phyloP scores from a whole-genome alignment of 1,284 basidiomycete genomes.

The Trichosporon ovoides region DNA sequence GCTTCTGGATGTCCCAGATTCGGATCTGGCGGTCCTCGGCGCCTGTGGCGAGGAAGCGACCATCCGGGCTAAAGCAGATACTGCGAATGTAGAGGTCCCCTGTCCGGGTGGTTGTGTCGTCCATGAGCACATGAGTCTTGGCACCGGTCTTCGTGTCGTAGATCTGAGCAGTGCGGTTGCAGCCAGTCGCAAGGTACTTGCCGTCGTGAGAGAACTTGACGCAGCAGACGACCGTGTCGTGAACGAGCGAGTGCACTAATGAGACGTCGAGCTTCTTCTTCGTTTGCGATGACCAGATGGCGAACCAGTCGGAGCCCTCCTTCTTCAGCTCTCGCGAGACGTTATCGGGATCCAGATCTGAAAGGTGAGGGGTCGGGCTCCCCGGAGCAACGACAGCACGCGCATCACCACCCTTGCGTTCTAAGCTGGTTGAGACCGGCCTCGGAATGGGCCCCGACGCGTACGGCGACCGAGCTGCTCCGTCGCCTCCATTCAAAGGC shows the following conservation, averaged over 20 bases:
- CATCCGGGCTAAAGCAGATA: conserved; percentile 78
- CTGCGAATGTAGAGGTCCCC: conserved; percentile 78
- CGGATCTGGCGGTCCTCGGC: conserved; percentile 77
- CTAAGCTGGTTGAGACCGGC: conserved; percentile 36
- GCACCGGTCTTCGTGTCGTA: conserved; percentile 79
- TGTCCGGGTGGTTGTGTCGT: conserved; percentile 59
- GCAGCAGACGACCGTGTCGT: conserved; percentile 94
- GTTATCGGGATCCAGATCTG: conserved; percentile 53
- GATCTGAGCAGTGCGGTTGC: conserved; percentile 83
- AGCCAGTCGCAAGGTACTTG: conserved; percentile 81
- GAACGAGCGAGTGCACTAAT: conserved; percentile 82
- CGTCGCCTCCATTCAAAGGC: conserved; percentile 31
- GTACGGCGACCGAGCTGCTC: conserved; percentile 18
- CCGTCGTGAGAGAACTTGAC: conserved; percentile 86
- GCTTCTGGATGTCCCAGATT: conserved; percentile 82
- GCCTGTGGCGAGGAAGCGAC: conserved; percentile 71
- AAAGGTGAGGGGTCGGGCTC: conserved; percentile 38
- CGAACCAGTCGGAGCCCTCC: conserved; percentile 91
- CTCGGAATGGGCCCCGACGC: conserved; percentile 25
- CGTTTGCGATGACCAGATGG: conserved; percentile 81
- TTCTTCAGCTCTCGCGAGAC: conserved; percentile 58
- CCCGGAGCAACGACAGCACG: conserved; percentile 21
- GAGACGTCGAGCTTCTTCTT: conserved; percentile 80
- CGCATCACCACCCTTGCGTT: conserved; percentile 27
- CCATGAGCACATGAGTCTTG: conserved; percentile 68